Evolutionary conservation across 1,139 yeast species (phyloP).

Genomic region (Geotrichum aggregatum): DNA sequence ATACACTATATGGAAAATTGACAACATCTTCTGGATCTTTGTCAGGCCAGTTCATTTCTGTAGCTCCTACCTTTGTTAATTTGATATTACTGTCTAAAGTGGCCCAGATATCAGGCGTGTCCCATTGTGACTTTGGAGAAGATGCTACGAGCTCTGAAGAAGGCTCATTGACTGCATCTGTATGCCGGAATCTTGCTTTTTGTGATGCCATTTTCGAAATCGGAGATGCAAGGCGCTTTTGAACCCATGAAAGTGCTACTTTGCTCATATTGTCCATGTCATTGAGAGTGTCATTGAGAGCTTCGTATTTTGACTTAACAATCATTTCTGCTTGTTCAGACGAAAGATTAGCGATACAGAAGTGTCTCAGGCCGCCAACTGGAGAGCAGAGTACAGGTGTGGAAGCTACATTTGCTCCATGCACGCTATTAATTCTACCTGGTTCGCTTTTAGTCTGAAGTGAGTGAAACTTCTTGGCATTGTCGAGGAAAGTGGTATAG

Average conservation of each 20-base stretch:
- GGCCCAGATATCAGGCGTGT: constrained; percentile 43
- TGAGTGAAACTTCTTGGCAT: constrained; percentile 33
- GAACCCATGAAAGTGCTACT: constrained; percentile 36
- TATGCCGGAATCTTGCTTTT: constrained; percentile 15
- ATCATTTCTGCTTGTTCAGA: constrained; percentile 34
- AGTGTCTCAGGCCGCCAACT: constrained; percentile 50
- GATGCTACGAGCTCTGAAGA: constrained; percentile 14
- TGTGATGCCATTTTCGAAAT: constrained; percentile 15
- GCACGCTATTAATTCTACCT: constrained; percentile 37
- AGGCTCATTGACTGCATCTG: constrained; percentile 18
- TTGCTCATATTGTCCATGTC: constrained; percentile 32
- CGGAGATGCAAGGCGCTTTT: constrained; percentile 18
- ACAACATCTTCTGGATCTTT: constrained; percentile 27
- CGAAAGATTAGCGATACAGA: constrained; percentile 40
- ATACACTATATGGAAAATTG: constrained; percentile 46
- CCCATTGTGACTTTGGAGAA: constrained; percentile 22
- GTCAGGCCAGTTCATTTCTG: constrained; percentile 29
- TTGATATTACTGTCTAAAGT: constrained; percentile 43
- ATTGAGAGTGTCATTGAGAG: constrained; percentile 22
- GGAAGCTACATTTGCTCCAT: constrained; percentile 20
- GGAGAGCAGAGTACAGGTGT: constrained; percentile 43
- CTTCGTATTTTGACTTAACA: constrained; percentile 27
- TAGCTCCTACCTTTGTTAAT: constrained; percentile 38
- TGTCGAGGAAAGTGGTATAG: constrained; percentile 36
- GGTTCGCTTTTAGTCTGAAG: constrained; percentile 36